Percentiles rank a stretch among this genome's conserved stretches.
Conservation (phyloP, 1,139 yeast genomes). For the Debaryomyces sp. region DNA sequence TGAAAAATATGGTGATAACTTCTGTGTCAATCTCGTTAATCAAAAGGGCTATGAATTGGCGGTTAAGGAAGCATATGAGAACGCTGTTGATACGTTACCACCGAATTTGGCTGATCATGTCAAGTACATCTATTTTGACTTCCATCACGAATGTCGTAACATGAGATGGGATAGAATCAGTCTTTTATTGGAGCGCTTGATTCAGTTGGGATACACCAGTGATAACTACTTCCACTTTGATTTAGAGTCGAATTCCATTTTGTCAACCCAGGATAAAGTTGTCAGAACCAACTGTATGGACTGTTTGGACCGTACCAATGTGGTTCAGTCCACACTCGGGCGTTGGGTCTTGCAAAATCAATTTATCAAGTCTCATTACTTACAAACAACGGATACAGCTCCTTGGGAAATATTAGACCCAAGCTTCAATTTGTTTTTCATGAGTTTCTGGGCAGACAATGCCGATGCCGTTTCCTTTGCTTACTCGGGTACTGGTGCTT, state of each 20-base stretch:
- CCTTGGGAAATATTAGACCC: conserved; percentile 63
- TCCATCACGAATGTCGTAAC: conserved; percentile 94
- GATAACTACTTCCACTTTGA: conserved; percentile 65
- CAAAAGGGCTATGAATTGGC: conserved; percentile 94
- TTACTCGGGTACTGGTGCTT: conserved; percentile 96
- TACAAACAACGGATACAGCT: conserved; percentile 23
- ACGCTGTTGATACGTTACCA: conserved; percentile 63
- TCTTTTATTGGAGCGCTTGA: conserved; percentile 68
- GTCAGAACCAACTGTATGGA: conserved; percentile 99
- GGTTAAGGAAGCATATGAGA: conserved; percentile 82
- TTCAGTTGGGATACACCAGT: conserved; percentile 62
- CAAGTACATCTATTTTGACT: conserved; percentile 85
- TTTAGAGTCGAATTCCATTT: conserved; percentile 36
- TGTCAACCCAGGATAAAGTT: conserved; percentile 59
- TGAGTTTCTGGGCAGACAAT: conserved; percentile 96
- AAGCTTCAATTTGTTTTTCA: conserved; percentile 67
- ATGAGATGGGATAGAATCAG: conserved; percentile 94
- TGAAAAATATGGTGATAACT: conserved; percentile 74
- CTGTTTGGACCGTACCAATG: conserved; percentile 96
- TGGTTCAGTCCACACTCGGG: conserved; percentile 92
- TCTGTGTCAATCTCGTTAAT: conserved; percentile 87
- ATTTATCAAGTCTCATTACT: conserved; percentile 52
- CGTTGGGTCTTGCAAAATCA: conserved; percentile 85
- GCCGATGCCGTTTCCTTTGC: conserved; percentile 92
- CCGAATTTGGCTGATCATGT: conserved; percentile 46